A percentile compares a stretch with the other conserved stretches of the same genome.
Evolutionary conservation across 2,329 filamentous ascomycete species (phyloP).

Genomic region (Biscogniauxia sp.): DNA sequence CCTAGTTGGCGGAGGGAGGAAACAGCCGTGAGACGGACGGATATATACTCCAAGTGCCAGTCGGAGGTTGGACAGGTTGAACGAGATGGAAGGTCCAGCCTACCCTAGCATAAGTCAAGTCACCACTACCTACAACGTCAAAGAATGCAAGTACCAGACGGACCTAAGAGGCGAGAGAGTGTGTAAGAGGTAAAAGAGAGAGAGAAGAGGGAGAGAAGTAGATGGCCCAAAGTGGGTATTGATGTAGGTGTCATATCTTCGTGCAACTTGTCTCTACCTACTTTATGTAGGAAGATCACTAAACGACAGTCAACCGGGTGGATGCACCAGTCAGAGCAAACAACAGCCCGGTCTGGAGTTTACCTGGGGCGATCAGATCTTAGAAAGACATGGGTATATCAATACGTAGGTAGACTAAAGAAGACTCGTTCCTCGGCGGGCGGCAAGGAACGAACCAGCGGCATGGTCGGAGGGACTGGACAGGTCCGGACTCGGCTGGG

Average conservation of each 20-base stretch:
- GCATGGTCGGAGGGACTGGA: background rate
- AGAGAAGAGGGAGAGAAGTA: background rate
- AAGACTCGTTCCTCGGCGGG: too few species aligned
- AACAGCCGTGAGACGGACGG: too few species aligned
- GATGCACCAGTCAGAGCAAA: background rate
- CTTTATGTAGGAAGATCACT: too few species aligned
- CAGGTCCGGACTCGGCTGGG: too few species aligned
- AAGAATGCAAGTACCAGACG: too few species aligned
- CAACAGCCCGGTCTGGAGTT: background rate
- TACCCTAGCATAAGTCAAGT: background rate
- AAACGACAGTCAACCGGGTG: background rate
- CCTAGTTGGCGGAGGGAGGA: background rate
- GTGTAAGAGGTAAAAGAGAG: background rate
- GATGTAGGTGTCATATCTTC: background rate
- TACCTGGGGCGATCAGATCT: background rate
- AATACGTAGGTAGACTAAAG: too few species aligned
- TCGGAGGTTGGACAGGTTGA: background rate
- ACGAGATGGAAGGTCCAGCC: background rate
- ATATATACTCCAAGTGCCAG: background rate
- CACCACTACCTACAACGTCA: too few species aligned
- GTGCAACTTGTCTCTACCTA: background rate
- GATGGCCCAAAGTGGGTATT: background rate
- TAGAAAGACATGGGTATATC: background rate
- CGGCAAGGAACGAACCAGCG: too few species aligned
- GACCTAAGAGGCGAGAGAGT: too few species aligned